Evolutionary conservation across 2,329 filamentous ascomycete genomes (phyloP), one percentile per base, ranked within the genome.

Genomic region (Colletotrichum sp.): DNA sequence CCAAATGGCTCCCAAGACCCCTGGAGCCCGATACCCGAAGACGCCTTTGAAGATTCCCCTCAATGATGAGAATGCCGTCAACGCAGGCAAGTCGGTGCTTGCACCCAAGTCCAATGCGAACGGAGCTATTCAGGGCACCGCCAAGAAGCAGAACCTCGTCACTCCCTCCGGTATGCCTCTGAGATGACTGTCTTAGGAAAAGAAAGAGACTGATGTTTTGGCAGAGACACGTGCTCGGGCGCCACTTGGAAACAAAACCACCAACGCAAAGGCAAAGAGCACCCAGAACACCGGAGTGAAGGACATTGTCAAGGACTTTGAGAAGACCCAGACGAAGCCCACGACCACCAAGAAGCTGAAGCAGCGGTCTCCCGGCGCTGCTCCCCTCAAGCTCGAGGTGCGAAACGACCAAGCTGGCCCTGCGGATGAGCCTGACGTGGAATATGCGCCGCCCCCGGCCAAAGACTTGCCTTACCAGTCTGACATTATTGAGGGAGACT

Each of bases 201-300:
- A 57, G 24, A 57, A 77, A 49, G 10, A 24, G 34, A 64, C 67
- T 74, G 57, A 67, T 26, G 18, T 32, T n/a, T 32, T 64, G 28
- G 21, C 72, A 93, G 92, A 90, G 72, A 90, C 93, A 67, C 92
- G 92, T 75, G 93, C 89, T 76, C 93, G 96, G 81, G 96, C 96
- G 49, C 95, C 95, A 15, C 88, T 99, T 64, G 96, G 96, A 39
- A 94, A 95, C 89, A 99, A 99, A 86, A 99, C 96, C 2, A 99
- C 97, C 69, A 99, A 99, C 84, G 95, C 95, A 70, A 99, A 98
- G 88, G 91, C 93, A 76, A 92, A 89, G 82, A 89, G 89, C 66
- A 90, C 92, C 79, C 93, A 94, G 78, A 93, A 92, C 6, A 91
- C 91, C 8, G 93, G 91, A 34, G 93, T 90, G 36, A 93, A 93